Base-by-base conservation (phyloP, 176 grass and related monocot species). In the Cenchrus americanus region DNA sequence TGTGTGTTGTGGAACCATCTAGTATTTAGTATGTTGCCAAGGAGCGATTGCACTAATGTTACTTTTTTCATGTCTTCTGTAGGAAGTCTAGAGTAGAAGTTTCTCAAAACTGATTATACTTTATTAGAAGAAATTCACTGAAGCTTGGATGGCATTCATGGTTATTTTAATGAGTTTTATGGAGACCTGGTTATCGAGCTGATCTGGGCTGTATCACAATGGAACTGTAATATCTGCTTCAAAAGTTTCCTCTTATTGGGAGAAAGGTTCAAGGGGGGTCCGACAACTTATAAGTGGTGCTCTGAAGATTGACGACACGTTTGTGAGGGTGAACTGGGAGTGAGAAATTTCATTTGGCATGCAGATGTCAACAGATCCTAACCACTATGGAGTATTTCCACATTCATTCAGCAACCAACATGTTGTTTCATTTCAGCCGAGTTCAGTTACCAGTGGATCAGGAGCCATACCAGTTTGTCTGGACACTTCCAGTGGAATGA, bases 401-500 rank as follows among this genome's bases (percentile, higher is more conserved):
- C 88, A 91, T 54, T 86, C 91, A 21, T 91, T 92, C 73, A 89
- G 73, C 76, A 86, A 92, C 64, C 93, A 99, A 77, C 94, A 88
- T 80, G 84, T 96, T 60, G 93, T 99, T 90, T 99, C 93, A 5
- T 96, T 99, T 92, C 97, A 99, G 76, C 77, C 87, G 6, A 80
- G 86, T 37, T 57, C 88, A 76, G 14, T 88, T 80, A 84, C 89
- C 62, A 91, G 71, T 60, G 76, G 78, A 75, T 54, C 62, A n/a
- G 91, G 62, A 52, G 67, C 77, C 21, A 79, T 92, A 23, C 87
- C 91, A 43, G 85, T 87, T 75, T 88, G 62, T 77, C 66, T 87
- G 60, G 86, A 86, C 81, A 85, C 59, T 75, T 91, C 86, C 21
- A 81, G 86, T 77, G 88, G 69, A 63, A 87, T 88, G 76, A 93